Evolutionary conservation across 345 rosid genomes (phyloP), one percentile per base, ranked within the genome.

Genomic region (Salix purpurea): DNA sequence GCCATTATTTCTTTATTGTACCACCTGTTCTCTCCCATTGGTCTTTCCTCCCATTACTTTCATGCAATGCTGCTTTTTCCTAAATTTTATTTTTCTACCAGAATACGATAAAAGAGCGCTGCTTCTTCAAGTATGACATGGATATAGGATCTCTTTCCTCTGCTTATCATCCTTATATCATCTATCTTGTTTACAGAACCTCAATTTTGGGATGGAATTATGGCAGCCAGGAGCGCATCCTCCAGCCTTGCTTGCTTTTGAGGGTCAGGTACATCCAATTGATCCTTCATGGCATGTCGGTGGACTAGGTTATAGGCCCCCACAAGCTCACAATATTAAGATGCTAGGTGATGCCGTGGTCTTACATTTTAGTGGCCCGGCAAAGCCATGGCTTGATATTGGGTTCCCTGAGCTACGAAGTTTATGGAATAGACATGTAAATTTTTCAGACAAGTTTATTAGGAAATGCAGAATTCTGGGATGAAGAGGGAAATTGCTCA

Each of bases 311-410:
- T 81, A 86, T 79, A 84, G 87, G 64, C 82, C 81, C n/a, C 73
- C 84, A 2, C 83, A 89, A 48, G 34, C 77, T 30, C 50, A 46
- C 50, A 36, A 65, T 34, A 74, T 76, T 67, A 87, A 83, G 69
- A 76, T 77, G 32, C 23, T 89, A 39, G 86, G 87, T 76, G 76
- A 89, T 75, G 95, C 95, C 16, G 93, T 93, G 8, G 92, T 94
- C 80, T 75, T 94, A 84, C 98, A 94, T 88, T 94, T 92, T 74
- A 92, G 90, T 46, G 97, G 97, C 71, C 98, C 96, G 58, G 97
- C 97, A 39, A 94, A 94, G 78, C 97, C 98, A 24, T 94, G 98
- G 98, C 92, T 94, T 8, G 94, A 88, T 84, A 90, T 92, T 26
- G 91, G 97, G 48, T 85, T 85, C 66, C 81, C 89, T 7, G 88